Percentiles rank a stretch among this genome's conserved stretches.
phyloP scores from a whole-genome alignment of 768 basidiomycete species.

The Chalciporus piperatus region DNA sequence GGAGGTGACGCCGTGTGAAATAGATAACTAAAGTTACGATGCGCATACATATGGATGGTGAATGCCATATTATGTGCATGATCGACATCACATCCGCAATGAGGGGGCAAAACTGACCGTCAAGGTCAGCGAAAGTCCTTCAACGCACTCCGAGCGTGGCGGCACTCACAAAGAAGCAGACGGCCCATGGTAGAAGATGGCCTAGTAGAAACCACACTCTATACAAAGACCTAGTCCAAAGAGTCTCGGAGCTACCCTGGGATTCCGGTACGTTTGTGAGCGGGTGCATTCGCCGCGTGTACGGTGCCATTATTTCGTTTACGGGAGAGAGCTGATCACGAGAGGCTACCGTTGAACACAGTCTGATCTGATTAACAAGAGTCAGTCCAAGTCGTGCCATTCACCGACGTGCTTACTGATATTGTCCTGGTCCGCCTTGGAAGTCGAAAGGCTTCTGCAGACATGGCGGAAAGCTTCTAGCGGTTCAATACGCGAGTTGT shows the following conservation, averaged over 20 bases:
- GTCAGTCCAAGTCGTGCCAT: background rate
- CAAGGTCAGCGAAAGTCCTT: background rate
- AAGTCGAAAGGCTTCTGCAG: background rate
- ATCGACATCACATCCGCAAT: conserved; percentile 23
- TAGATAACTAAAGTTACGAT: conserved; percentile 7
- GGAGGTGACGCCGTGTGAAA: conserved; percentile 3
- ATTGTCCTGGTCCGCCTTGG: background rate
- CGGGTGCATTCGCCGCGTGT: background rate
- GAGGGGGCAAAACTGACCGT: conserved; percentile 20
- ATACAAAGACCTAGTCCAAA: conserved; percentile 6
- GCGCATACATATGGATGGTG: conserved; percentile 15
- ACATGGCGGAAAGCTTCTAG: background rate
- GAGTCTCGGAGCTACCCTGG: background rate
- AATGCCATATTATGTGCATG: conserved; percentile 7
- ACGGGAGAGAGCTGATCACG: conserved; percentile 2
- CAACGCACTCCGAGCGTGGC: background rate
- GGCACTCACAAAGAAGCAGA: conserved; percentile 22
- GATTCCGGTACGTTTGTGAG: background rate
- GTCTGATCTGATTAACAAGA: conserved; percentile 6
- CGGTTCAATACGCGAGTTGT: background rate
- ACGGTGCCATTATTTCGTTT: background rate
- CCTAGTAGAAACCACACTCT: background rate
- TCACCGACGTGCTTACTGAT: background rate
- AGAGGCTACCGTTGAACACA: background rate
- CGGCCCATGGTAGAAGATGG: conserved; percentile 11